Evolutionary conservation across 306 rosid species (phyloP).

Genomic region (Castanea mollissima): DNA sequence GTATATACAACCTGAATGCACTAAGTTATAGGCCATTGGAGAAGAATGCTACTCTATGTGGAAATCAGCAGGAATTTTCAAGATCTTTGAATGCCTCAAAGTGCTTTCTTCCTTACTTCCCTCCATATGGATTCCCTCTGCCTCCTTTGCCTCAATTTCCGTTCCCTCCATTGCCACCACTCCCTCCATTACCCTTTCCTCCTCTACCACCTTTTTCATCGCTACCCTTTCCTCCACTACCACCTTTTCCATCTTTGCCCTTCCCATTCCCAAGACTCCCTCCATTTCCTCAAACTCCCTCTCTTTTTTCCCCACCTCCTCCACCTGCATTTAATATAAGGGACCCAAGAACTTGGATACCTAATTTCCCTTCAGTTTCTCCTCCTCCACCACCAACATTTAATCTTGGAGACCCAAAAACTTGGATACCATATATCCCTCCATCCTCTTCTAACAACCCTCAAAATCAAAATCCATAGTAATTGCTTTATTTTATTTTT

Average conservation of each 20-base stretch:
- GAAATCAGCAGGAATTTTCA: constrained; percentile 22
- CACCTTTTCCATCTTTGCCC: constrained; percentile 23
- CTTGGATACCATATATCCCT: constrained; percentile 53
- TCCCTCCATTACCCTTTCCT: constrained; percentile 34
- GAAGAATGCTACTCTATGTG: constrained; percentile 50
- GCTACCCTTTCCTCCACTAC: constrained; percentile 38
- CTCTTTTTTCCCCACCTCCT: constrained; percentile 24
- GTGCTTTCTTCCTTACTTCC: constrained; percentile 46
- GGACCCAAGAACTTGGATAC: constrained; percentile 50
- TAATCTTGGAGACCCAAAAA: constrained; percentile 46
- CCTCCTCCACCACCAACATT: constrained; percentile 40
- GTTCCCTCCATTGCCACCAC: constrained; percentile 27
- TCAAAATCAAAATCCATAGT: constrained; percentile 34
- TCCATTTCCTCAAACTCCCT: constrained; percentile 31
- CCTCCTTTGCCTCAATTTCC: constrained; percentile 41
- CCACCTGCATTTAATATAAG: constrained; percentile 47
- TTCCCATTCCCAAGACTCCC: constrained; percentile 36
- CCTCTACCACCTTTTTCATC: constrained; percentile 24
- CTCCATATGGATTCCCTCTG: constrained; percentile 42
- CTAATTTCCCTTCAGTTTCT: constrained; percentile 31
- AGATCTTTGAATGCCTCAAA: constrained; percentile 41
- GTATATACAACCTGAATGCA: constrained; percentile 59
- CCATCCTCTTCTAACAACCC: constrained; percentile 35
- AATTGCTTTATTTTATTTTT: not conserved
- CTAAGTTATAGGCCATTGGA: constrained; percentile 53